Evolutionary conservation across 805 yeast species (phyloP), one percentile per base, ranked within the genome.

Genomic region (Kodamaea kakaduensis): DNA sequence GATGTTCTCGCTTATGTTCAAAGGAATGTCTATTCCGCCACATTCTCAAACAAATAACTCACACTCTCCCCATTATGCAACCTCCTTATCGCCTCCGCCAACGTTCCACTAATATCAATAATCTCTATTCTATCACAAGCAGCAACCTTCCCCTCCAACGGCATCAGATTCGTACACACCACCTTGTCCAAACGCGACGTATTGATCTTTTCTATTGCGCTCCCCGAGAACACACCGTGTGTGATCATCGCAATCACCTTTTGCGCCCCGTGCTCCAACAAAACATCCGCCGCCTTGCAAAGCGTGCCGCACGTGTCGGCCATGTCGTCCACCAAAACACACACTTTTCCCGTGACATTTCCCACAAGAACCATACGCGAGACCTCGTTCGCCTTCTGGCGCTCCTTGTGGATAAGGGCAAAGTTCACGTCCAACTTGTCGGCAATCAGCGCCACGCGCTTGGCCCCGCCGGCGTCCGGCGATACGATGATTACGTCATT

Each of bases 11-110:
- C n/a, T n/a, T n/a, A n/a, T n/a, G n/a, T n/a, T n/a, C n/a, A n/a
- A n/a, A n/a, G n/a, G n/a, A n/a, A n/a, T n/a, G n/a, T n/a, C 17
- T 27, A 49, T 29, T 40, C 47, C 10, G 70, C 69, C 19, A 62
- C 71, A 36, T 89, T 79, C 34, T 78, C 78, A 61, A 89, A 86
- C 49, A 89, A 67, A 57, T 87, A 89, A 2, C 95, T 84, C 21
- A 89, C 84, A 54, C 94, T 82, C 66, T 90, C 98, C 51, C 98
- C 98, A 54, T 93, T 90, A 59, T 90, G 94, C 56, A 84, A 71
- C 63, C 94, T 77, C 67, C 94, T 78, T 42, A 84, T 77, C 43
- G 88, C 80, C 61, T 84, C 94, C 19, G 90, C 90, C 42, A 84
- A 63, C 6, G 80, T 84, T 23, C 85, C 76, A 46, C 82, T 73